A percentile compares a stretch with the other conserved stretches of the same genome.
Conservation (phyloP, 768 basidiomycete species). For the Psilocybe cubensis region DNA sequence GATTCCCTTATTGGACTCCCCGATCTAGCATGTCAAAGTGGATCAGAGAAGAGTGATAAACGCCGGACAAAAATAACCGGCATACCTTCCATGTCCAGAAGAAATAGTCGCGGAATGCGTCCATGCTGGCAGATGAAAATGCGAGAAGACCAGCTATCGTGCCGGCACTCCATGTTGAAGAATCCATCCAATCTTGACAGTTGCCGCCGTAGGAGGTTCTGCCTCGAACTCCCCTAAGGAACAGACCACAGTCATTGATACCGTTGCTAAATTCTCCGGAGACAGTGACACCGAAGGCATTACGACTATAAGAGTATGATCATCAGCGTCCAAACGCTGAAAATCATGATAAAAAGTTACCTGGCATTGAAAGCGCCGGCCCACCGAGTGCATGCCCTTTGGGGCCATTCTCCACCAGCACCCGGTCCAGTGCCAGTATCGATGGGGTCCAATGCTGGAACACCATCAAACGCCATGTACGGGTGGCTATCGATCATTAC, state of each 20-base stretch:
- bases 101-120: slow-evolving; percentile 44
- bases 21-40: slow-evolving; percentile 30
- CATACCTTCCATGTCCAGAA: slow-evolving; percentile 60
- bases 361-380: slow-evolving; percentile 58
- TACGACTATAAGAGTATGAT: slow-evolving; percentile 10
- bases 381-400: slow-evolving; percentile 62
- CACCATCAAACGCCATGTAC: slow-evolving; percentile 51
- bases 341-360: slow-evolving; percentile 21
- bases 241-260: slow-evolving; percentile 62
- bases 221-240: slow-evolving; percentile 30
- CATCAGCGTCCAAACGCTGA: not conserved
- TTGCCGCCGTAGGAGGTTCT: slow-evolving; percentile 32
- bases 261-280: slow-evolving; percentile 85
- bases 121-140: slow-evolving; percentile 62
- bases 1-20: slow-evolving; percentile 35
- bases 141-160: slow-evolving; percentile 44
- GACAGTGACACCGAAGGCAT: slow-evolving; percentile 67
- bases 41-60: not conserved
- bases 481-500: slow-evolving; percentile 43
- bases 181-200: slow-evolving; percentile 49
- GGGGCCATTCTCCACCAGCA: slow-evolving; percentile 50
- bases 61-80: not conserved
- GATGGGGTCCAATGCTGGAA: slow-evolving; percentile 37
- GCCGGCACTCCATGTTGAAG: slow-evolving; percentile 51
- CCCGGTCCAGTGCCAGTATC: slow-evolving; percentile 38